A percentile compares a stretch with the other conserved stretches of the same genome.
Evolutionary conservation across 345 rosid genomes (phyloP).

Genomic region (Citrus trifoliata): DNA sequence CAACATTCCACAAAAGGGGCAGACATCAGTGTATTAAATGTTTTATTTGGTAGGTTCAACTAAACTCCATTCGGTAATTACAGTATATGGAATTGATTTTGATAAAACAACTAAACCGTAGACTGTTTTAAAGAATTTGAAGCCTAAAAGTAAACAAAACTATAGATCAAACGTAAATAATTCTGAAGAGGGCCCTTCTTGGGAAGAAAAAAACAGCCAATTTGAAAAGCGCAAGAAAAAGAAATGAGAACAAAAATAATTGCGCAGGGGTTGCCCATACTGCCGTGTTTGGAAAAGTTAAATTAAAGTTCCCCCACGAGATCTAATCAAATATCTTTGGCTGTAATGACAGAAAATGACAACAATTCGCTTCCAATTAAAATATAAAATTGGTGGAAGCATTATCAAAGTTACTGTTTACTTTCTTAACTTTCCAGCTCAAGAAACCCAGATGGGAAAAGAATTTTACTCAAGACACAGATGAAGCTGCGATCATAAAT

Average conservation of each 20-base stretch:
- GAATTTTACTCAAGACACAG: background rate
- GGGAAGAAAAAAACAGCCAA: background rate
- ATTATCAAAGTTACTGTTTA: too few relatives aligned
- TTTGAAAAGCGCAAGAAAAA: constrained; percentile 1
- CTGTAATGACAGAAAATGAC: constrained; percentile 20
- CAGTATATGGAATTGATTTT: background rate
- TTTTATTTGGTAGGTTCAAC: background rate
- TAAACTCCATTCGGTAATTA: background rate
- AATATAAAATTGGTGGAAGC: too few relatives aligned
- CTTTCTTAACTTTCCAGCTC: background rate
- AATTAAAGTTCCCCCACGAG: background rate
- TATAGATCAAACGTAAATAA: background rate
- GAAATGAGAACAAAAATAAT: background rate
- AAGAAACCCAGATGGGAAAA: background rate
- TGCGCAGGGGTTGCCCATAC: background rate
- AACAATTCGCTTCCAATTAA: background rate
- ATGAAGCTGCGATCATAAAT: background rate
- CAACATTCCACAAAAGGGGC: background rate
- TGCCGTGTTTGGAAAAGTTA: constrained; percentile 11
- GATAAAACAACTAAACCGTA: background rate
- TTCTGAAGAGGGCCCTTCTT: too few relatives aligned
- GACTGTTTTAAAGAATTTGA: background rate
- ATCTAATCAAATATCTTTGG: background rate
- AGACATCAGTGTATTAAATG: background rate
- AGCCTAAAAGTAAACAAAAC: background rate